A percentile compares a stretch with the other conserved stretches of the same genome.
Conservation (phyloP, 2,329 filamentous ascomycete species). For the Phymatotrichopsis omnivora region DNA sequence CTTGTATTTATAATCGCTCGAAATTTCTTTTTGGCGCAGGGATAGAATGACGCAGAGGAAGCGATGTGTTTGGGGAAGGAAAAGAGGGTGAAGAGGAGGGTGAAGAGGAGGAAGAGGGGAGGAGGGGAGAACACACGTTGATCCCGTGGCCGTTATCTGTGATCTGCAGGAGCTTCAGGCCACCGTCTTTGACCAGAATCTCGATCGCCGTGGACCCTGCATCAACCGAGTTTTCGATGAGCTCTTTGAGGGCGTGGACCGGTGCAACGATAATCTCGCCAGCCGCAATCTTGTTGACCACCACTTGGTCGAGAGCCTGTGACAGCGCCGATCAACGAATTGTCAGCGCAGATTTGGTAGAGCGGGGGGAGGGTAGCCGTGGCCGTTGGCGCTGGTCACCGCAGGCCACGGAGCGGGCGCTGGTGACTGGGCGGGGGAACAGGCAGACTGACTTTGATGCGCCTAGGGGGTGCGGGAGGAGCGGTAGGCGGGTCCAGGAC, state of each 20-base stretch:
- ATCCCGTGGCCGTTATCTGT: conserved; percentile 97
- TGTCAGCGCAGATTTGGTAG: not conserved
- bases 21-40: not conserved
- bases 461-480: conserved; percentile 39
- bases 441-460: conserved; percentile 38
- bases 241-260: conserved; percentile 88
- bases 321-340: not conserved
- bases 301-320: conserved; percentile 77
- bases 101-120: too few species aligned
- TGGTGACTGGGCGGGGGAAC: not conserved
- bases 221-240: conserved; percentile 95
- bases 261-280: conserved; percentile 98
- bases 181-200: conserved; percentile 86
- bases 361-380: too few species aligned
- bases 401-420: not conserved
- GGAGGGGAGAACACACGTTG: conserved; percentile 49
- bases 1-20: too few species aligned
- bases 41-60: not conserved
- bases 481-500: conserved; percentile 21
- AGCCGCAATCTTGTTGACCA: conserved; percentile 97
- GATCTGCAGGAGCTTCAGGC: conserved; percentile 88
- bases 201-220: conserved; percentile 90
- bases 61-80: not conserved
- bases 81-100: too few species aligned
- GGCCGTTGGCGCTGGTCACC: conserved; percentile 2